Base-by-base conservation (phyloP, 2,329 filamentous ascomycete species). In the Colletotrichum aenigma region DNA sequence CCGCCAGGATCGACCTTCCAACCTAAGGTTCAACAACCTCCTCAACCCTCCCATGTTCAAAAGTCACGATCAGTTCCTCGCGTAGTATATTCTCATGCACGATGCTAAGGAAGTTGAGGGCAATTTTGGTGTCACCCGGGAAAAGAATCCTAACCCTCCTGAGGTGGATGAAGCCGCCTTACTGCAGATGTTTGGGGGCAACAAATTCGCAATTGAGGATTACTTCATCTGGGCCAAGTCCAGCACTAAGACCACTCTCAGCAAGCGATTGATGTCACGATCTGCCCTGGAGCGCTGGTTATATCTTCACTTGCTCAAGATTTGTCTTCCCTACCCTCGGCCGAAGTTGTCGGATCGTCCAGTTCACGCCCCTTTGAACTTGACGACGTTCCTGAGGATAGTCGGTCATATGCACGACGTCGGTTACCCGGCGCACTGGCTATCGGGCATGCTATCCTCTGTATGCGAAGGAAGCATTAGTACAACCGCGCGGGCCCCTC, bases 81-180 rank as follows among this genome's bases (percentile, higher is more conserved):
- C 81, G 6, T 81, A 83, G 64, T 80, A 82, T 56, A 61, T 83
- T 5, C 74, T 83, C 43, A 82, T 83, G 81, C 48, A 79, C 24
- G 77, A 83, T 61, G 71, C 62, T 18, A 34, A 76, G 21, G 76
- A 72, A 21, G 78, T 84, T 24, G 67, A 70, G 5, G 75, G 79
- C 10, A 80, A 83, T 62, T 83, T 82, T 68, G 64, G 61, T 2
- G 48, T 83, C 21, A 68, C 61, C 43, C 76, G 77, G 21, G 61
- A 60, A 5, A 52, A 60, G 13, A n/a, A 30, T 9, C 24, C 38
- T 1, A n/a, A 74, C n/a, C 64, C 28, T 7, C 58, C 28, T 12
- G 16, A 30, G 2, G 26, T n/a, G 16, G 38, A 36, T 21, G 60
- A 58, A 43, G 16, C 38, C 18, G 38, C 10, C 7, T 38, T 71